A percentile compares a stretch with the other conserved stretches of the same genome.
phyloP scores from a whole-genome alignment of 495 filamentous ascomycete genomes.

The Penicillium desertorum region DNA sequence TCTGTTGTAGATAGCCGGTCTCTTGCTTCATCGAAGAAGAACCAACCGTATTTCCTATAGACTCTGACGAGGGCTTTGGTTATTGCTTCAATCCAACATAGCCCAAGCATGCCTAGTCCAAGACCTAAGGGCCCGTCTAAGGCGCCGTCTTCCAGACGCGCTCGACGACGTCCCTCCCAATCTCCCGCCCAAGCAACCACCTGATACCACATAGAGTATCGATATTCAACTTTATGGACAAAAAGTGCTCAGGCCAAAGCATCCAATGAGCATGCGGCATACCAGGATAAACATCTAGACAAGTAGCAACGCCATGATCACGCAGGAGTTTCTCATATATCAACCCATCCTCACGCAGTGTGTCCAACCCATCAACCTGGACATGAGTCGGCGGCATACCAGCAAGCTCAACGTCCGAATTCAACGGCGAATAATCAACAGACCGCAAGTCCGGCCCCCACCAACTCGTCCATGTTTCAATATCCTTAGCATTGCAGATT shows the following conservation, averaged over 20 bases:
- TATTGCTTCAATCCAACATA: too few species aligned
- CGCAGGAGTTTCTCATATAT: slow-evolving; percentile 36
- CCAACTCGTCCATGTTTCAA: too few species aligned
- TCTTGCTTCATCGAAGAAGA: too few species aligned
- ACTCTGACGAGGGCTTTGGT: too few species aligned
- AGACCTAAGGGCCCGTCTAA: too few species aligned
- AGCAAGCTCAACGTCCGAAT: too few species aligned
- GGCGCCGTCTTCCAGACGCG: background rate
- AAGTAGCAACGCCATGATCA: slow-evolving; percentile 37
- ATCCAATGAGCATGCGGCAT: slow-evolving; percentile 43
- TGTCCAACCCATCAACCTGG: slow-evolving; percentile 39
- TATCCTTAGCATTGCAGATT: too few species aligned
- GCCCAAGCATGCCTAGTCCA: too few species aligned
- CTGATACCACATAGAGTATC: slow-evolving; percentile 17
- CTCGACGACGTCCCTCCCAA: slow-evolving; percentile 9
- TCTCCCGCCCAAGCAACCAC: slow-evolving; percentile 21
- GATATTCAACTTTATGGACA: slow-evolving; percentile 13
- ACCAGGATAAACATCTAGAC: slow-evolving; percentile 43
- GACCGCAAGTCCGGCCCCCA: too few species aligned
- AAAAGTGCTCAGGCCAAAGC: slow-evolving; percentile 23
- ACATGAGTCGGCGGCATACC: slow-evolving; percentile 41
- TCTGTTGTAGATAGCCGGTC: too few species aligned
- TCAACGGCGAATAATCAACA: too few species aligned
- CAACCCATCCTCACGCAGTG: slow-evolving; percentile 35
- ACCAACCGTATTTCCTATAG: too few species aligned